Base-by-base conservation (phyloP, 2,329 filamentous ascomycete genomes). In the Verticillium dahliae region DNA sequence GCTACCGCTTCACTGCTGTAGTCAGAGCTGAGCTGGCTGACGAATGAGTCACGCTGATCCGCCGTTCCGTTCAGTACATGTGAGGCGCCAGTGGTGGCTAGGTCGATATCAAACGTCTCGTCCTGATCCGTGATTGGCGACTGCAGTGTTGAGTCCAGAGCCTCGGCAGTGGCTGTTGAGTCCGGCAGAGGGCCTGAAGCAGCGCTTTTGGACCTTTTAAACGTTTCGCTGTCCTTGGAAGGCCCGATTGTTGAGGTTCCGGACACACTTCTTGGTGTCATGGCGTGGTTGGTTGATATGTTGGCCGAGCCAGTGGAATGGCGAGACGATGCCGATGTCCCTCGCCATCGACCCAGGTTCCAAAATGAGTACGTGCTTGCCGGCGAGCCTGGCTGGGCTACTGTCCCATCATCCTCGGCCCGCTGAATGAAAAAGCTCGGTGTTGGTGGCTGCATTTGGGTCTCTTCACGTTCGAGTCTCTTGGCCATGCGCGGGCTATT, bases 1-100 rank as follows among this genome's bases (percentile, higher is more conserved):
- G 74, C 78, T 18, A 22, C 4, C 13, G 77, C 78, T 4, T 79
- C 78, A 70, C 61, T 68, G 64, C 59, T 62, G 58, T 65, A 67
- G n/a, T 69, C 67, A 64, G 82, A 86, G 69, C 84, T 90, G 55
- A 89, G 71, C 54, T 76, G 76, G 67, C 85, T 89, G 2, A 79
- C 75, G 9, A 75, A 70, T 15, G 81, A 86, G 6, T 72, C 67
- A 34, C 74, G 74, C 50, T 74, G 74, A 22, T 71, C 27, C n/a
- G 38, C 34, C 5, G 55, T 34, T 34, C 10, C 14, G 22, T 18
- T 31, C 31, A 22, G 9, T 18, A 10, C 33, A 4, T 14, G 54
- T 7, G 9, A 18, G 14, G 33, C 9, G 15, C 54, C 34, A 13
- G 10, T n/a, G 5, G 15, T n/a, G 35, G 13, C 15, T 33, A n/a